Base-by-base conservation (phyloP, 495 filamentous ascomycete genomes). In the Penicillium desertorum region DNA sequence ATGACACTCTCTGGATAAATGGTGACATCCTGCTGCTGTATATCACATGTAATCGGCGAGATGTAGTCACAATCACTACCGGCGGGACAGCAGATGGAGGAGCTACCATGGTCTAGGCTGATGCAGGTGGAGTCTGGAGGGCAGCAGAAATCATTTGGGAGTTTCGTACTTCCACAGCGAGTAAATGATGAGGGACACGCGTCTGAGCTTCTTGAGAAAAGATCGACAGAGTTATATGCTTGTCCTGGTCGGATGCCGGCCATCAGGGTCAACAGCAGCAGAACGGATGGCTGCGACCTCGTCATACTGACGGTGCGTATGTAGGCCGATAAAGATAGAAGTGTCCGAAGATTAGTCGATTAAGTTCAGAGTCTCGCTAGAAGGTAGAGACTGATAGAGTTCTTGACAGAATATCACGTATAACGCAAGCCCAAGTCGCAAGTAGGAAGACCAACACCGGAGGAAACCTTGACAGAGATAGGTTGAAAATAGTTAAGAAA, bases 61-160 rank as follows among this genome's bases (percentile, higher is more conserved):
- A 96, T 92, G 39, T 72, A 79, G 30, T 71, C 56, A 72, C 92
- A 96, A 62, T 78, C 75, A 12, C 63, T 56, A 2, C 83, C 85
- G 3, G 71, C 54, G 8, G 89, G 90, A 68, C 92, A 96, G 76
- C 92, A 96, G 19, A 96, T 78, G 4, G 86, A 79, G 1, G 90
- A 88, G 12, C 82, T 89, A 32, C 75, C 78, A 43, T 72, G 79
- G 55, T 91, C 89, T 32, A 94, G 75, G 29, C 76, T 62, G 39
- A 86, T 67, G 66, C 92, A 96, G 20, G 70, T 82, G n/a, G 82
- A 73, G 3, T 67, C 72, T 17, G 76, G 62, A 8, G 83, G 74
- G 69, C 92, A 96, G 76, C 91, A 95, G 76, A 95, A 96, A 66
- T 83, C 75, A 39, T 76, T 73, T 2, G 90, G 88, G 16, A 93